These are phyloP conservation scores for Nothophytophthora sp. DNA, from an alignment of 352 stramenopile genomes.

Conservation along the genomic window DNA sequence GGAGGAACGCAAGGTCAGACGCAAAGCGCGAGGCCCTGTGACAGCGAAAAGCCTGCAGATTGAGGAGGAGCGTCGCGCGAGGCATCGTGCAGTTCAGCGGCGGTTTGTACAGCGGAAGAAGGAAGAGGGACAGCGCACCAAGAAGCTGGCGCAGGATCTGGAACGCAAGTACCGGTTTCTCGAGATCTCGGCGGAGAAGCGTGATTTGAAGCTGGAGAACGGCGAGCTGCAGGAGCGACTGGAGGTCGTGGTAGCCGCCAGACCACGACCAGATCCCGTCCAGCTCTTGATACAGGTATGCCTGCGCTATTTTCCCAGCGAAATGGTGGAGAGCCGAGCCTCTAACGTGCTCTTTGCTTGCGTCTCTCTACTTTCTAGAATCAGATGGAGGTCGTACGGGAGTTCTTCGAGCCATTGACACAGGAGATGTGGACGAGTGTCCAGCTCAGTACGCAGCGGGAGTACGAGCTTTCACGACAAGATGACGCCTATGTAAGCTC, in stretches of 20 bases:
- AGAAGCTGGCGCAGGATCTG: slow-evolving; percentile 29
- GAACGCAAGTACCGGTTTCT: slow-evolving; percentile 44
- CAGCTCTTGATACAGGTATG: slow-evolving; percentile 29
- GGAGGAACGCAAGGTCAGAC: slow-evolving; percentile 1
- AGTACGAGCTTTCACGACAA: slow-evolving; percentile 24
- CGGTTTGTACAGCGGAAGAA: slow-evolving; percentile 66
- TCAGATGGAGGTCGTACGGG: slow-evolving; percentile 42
- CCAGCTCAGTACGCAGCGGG: slow-evolving; percentile 24
- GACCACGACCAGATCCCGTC: slow-evolving; percentile 19
- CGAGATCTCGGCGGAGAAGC: slow-evolving; percentile 36
- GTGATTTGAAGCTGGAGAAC: slow-evolving; percentile 37
- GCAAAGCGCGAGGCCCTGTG: background rate
- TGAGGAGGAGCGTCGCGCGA: slow-evolving; percentile 45
- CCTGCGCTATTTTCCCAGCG: background rate
- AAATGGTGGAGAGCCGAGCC: background rate
- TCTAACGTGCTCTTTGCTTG: slow-evolving; percentile 6
- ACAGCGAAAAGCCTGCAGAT: slow-evolving; percentile 9
- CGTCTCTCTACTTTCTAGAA: slow-evolving; percentile 10
- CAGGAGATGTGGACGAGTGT: slow-evolving; percentile 10
- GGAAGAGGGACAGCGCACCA: slow-evolving; percentile 37
- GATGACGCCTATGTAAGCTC: slow-evolving; percentile 32
- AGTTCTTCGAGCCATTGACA: slow-evolving; percentile 39
- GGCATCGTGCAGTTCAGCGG: slow-evolving; percentile 50
- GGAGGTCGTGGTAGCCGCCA: slow-evolving; percentile 1
- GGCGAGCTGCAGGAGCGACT: slow-evolving; percentile 20